These are phyloP conservation scores for Brasenia schreberi DNA, from an alignment of 164 flowering plant genomes.

Conservation along the genomic window DNA sequence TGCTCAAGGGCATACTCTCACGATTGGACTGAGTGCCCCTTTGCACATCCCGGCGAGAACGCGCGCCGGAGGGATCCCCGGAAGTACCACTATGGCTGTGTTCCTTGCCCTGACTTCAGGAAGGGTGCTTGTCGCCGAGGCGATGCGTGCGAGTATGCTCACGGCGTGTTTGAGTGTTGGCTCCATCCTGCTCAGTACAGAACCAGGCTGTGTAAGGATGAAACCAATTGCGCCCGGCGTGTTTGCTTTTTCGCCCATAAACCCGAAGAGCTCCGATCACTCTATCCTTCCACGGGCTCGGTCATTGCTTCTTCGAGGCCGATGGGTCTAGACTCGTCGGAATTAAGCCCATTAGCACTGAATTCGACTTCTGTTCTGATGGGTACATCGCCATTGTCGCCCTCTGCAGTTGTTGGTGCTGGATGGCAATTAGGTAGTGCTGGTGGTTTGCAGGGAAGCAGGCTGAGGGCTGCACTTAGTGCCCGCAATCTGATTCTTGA, in stretches of 20 bases:
- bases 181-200: constrained; percentile 69
- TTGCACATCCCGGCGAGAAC: constrained; percentile 41
- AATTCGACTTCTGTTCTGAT: constrained; percentile 11
- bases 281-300: constrained; percentile 75
- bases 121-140: constrained; percentile 21
- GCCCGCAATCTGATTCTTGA: constrained; percentile 72
- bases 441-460: constrained; percentile 73
- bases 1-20: constrained; percentile 26
- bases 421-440: neutral
- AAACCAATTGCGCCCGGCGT: constrained; percentile 46
- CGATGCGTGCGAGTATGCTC: constrained; percentile 60
- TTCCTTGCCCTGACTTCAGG: constrained; percentile 27
- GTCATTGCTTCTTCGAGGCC: constrained; percentile 75
- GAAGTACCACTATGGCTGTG: constrained; percentile 15
- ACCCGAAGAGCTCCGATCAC: constrained; percentile 39
- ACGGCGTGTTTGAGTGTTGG: constrained; percentile 85
- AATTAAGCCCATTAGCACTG: constrained; percentile 34
- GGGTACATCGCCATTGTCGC: constrained; percentile 26
- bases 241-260: constrained; percentile 82
- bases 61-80: constrained; percentile 47
- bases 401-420: constrained; percentile 31
- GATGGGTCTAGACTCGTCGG: constrained; percentile 9
- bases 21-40: constrained; percentile 58
- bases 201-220: constrained; percentile 76
- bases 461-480: constrained; percentile 46